These are phyloP conservation scores for Cadophora sp. DNA, from an alignment of 2,329 filamentous ascomycete species.

Conservation along the genomic window DNA sequence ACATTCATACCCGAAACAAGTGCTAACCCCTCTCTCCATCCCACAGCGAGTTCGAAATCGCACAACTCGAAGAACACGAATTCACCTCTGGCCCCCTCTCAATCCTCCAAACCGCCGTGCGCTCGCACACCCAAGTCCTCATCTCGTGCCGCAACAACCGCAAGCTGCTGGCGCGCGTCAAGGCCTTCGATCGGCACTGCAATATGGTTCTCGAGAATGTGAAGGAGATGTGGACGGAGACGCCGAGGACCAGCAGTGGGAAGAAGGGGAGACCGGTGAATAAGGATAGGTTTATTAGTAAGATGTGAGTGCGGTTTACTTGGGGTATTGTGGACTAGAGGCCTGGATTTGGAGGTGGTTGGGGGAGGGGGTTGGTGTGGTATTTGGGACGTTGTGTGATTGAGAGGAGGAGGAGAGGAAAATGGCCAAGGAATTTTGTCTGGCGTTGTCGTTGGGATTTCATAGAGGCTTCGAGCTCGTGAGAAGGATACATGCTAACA, in stretches of 20 bases:
- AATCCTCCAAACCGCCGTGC: constrained; percentile 95
- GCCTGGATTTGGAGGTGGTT: not conserved
- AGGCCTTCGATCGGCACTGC: constrained; percentile 98
- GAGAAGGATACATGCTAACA: constrained; percentile 17
- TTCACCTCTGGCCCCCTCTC: constrained; percentile 83
- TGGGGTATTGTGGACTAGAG: not conserved
- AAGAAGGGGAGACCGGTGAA: constrained; percentile 92
- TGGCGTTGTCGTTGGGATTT: too few relatives aligned
- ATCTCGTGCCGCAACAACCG: constrained; percentile 98
- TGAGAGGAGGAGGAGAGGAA: constrained; percentile 10
- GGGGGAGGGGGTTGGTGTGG: too few relatives aligned
- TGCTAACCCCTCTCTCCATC: constrained; percentile 34
- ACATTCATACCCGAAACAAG: constrained; percentile 21
- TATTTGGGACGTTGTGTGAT: too few relatives aligned
- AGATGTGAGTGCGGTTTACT: constrained; percentile 70
- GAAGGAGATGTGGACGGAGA: constrained; percentile 99
- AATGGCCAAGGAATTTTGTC: not conserved
- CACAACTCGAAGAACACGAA: constrained; percentile 80
- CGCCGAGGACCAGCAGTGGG: constrained; percentile 79
- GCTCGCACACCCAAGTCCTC: constrained; percentile 92
- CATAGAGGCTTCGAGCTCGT: too few relatives aligned
- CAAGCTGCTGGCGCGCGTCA: constrained; percentile 95
- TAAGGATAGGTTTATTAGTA: constrained; percentile 98
- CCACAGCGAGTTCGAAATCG: constrained; percentile 85
- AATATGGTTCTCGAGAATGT: constrained; percentile 99